These are phyloP conservation scores for Cystobasidium slooffiae DNA, from an alignment of 1,284 basidiomycete genomes.

Conservation along the genomic window DNA sequence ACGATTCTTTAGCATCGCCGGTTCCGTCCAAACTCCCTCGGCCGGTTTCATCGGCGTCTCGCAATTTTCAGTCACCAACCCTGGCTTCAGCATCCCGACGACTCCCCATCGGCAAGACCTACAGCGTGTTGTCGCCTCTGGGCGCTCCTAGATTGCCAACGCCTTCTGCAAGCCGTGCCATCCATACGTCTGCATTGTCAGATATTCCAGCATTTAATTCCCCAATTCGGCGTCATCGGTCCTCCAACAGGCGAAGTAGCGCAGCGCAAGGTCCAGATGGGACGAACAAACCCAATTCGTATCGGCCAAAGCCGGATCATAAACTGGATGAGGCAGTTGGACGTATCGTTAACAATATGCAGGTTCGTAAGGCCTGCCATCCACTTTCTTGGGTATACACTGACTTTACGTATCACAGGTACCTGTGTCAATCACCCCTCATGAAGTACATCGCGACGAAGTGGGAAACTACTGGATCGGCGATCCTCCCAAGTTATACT, in stretches of 20 bases:
- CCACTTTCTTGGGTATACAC: not conserved
- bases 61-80: conserved; percentile 6
- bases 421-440: conserved; percentile 75
- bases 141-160: not conserved
- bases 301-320: conserved; percentile 81
- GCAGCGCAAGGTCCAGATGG: not conserved
- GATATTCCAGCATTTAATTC: not conserved
- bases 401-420: conserved; percentile 57
- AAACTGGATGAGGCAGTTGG: conserved; percentile 90
- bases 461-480: conserved; percentile 96
- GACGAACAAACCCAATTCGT: conserved; percentile 62
- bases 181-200: not conserved
- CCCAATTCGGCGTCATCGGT: not conserved
- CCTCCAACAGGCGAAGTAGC: conserved; percentile 1
- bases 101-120: not conserved
- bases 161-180: not conserved
- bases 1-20: not conserved
- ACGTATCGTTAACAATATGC: conserved; percentile 82
- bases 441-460: conserved; percentile 78
- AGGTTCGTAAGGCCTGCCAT: conserved; percentile 61
- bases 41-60: conserved; percentile 8
- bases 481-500: conserved; percentile 75
- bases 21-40: not conserved
- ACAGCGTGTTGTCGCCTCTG: not conserved
- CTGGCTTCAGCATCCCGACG: not conserved